Percentiles rank a stretch among this genome's conserved stretches.
These are phyloP conservation scores for Ochromonadaceae sp. DNA, from an alignment of 352 stramenopile genomes.

Conservation along the genomic window DNA sequence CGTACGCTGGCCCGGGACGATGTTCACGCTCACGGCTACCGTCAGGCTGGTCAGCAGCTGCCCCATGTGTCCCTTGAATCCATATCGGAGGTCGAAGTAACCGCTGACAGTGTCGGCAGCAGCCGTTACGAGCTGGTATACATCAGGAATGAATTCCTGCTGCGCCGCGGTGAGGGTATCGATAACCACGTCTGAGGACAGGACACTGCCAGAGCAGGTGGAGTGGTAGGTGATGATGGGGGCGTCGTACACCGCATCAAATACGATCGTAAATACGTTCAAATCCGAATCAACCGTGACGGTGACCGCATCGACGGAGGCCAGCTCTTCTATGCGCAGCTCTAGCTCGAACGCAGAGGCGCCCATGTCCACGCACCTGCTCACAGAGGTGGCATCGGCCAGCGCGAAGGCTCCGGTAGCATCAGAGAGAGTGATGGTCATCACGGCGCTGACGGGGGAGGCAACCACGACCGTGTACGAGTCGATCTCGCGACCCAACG, in stretches of 20 bases:
- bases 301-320: conserved; percentile 55
- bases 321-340: conserved; percentile 58
- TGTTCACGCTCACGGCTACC: neutral
- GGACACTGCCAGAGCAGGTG: no score
- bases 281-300: conserved; percentile 43
- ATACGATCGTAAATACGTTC: no score
- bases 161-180: neutral
- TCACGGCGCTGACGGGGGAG: conserved; percentile 21
- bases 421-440: conserved; percentile 28
- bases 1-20: neutral
- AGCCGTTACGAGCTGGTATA: neutral
- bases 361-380: conserved; percentile 32
- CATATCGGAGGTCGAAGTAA: conserved; percentile 15
- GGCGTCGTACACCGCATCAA: no score
- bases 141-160: neutral
- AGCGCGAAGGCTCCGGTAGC: conserved; percentile 20
- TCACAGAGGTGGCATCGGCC: conserved; percentile 25
- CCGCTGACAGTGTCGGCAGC: neutral
- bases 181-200: neutral
- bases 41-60: neutral
- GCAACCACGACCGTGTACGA: conserved; percentile 37
- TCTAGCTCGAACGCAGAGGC: conserved; percentile 42
- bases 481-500: conserved; percentile 31
- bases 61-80: neutral
- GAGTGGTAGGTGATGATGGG: no score